phyloP scores from a whole-genome alignment of 139 green algal species.

The Eudorina sp. region DNA sequence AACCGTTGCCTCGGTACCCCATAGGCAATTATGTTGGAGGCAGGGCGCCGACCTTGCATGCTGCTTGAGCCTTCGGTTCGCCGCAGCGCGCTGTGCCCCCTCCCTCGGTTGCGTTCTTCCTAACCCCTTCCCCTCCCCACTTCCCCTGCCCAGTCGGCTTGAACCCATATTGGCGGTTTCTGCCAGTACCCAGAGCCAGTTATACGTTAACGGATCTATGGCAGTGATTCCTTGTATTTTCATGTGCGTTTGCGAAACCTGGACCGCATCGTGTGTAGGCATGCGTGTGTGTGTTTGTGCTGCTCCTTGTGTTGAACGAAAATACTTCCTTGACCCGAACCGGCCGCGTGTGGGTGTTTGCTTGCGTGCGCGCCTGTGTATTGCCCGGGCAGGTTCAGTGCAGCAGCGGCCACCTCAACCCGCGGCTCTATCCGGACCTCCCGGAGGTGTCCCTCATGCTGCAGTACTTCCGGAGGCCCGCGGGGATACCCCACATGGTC shows the following conservation, averaged over 20 bases:
- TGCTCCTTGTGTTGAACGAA: no score
- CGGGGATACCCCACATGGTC: not conserved
- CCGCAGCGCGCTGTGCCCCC: not conserved
- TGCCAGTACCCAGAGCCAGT: no score
- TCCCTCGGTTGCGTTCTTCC: no score
- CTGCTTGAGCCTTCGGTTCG: no score
- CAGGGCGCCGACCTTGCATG: no score
- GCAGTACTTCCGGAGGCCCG: constrained; percentile 44
- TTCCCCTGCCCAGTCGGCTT: no score
- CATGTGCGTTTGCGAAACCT: no score
- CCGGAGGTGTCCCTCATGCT: constrained; percentile 39
- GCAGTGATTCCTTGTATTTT: not conserved
- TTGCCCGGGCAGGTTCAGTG: not conserved
- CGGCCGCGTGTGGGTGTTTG: not conserved
- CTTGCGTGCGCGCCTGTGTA: not conserved
- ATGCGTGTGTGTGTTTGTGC: no score
- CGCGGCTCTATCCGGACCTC: constrained; percentile 25
- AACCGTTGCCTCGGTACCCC: not conserved
- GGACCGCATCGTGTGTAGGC: no score
- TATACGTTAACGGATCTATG: not conserved
- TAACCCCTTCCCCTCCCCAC: no score
- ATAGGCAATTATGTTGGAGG: not conserved
- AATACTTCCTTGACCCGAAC: not conserved
- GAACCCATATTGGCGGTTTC: no score
- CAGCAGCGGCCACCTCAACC: constrained; percentile 7